Base-by-base conservation (phyloP, 2,329 filamentous ascomycete genomes). In the Epichloe scottii region DNA sequence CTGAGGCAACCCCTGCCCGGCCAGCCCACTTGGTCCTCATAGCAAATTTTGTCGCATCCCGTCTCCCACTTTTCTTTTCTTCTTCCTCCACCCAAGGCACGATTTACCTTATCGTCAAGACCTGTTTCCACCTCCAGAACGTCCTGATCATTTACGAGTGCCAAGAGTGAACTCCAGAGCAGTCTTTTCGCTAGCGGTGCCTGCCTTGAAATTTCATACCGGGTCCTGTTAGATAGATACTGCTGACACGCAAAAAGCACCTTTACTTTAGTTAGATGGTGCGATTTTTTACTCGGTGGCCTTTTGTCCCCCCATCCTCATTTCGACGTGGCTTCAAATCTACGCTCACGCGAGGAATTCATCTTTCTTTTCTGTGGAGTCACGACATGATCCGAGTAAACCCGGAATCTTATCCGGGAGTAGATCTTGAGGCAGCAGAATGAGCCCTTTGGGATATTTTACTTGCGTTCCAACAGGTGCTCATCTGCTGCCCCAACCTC, bases 111-210 rank as follows among this genome's bases (percentile, higher is more conserved):
- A 96, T 95, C 90, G 80, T 90, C 88, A 89, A 82, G 79, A 83
- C 75, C 78, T 75, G 75, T 75, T 49, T 70, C 75, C 66, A 70
- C 68, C 71, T 73, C 81, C 78, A 85, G 77, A 79, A 82, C 78
- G 82, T 84, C 79, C 79, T 88, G 89, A 90, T 82, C 90, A 95
- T 95, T 93, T 70, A 81, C 71, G 71, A 73, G 82, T 93, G 90
- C 87, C 87, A 68, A 95, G 87, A 95, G 66, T 67, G 73, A 86
- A 71, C 64, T 50, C 60, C 67, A 66, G 56, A 72, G 83, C 85
- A 87, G 85, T 85, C 85, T 87, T 87, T 95, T 89, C 90, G 90
- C 90, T 96, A 96, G 87, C 89, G 81, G 87, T 84, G 84, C 87
- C 88, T 89, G 87, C 79, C 66, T 67, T 71, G 71, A 58, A 59